These are phyloP conservation scores for Mesotaenium endlicherianum DNA, from an alignment of 139 green algal genomes.

Conservation along the genomic window DNA sequence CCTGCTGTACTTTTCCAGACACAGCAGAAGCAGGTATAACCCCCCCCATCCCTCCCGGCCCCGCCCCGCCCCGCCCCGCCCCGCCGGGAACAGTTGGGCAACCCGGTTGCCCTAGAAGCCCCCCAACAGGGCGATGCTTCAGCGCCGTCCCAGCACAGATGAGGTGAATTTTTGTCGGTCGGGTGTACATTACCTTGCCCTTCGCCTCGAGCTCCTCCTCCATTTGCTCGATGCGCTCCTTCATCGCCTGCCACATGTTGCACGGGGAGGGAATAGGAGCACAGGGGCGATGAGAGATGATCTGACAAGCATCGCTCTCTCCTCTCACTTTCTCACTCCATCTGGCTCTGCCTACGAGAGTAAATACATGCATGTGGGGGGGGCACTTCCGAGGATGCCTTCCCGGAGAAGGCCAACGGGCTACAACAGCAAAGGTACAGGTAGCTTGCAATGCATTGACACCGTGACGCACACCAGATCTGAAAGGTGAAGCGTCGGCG, in stretches of 20 bases:
- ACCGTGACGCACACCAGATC: background rate
- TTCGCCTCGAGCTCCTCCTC: conserved; percentile 50
- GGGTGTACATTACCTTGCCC: conserved; percentile 34
- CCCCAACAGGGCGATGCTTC: background rate
- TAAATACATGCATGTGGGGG: too few relatives aligned
- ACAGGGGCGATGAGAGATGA: too few relatives aligned
- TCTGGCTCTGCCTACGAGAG: too few relatives aligned
- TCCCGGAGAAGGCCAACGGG: background rate
- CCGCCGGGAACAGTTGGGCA: background rate
- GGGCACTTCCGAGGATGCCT: too few relatives aligned
- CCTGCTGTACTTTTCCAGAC: too few relatives aligned
- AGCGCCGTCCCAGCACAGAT: background rate
- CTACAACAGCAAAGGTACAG: background rate
- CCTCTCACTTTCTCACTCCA: too few relatives aligned
- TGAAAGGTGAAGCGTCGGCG: background rate
- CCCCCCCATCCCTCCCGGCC: background rate
- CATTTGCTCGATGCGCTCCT: conserved; percentile 44
- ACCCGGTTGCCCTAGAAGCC: background rate
- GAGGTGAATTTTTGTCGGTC: background rate
- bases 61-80: background rate
- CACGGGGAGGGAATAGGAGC: background rate
- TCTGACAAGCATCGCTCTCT: too few relatives aligned
- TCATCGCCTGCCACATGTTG: conserved; percentile 19
- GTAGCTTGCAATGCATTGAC: background rate
- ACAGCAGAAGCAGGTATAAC: background rate